phyloP scores from a whole-genome alignment of 345 rosid species.

The Eucalyptus cladocalyx region DNA sequence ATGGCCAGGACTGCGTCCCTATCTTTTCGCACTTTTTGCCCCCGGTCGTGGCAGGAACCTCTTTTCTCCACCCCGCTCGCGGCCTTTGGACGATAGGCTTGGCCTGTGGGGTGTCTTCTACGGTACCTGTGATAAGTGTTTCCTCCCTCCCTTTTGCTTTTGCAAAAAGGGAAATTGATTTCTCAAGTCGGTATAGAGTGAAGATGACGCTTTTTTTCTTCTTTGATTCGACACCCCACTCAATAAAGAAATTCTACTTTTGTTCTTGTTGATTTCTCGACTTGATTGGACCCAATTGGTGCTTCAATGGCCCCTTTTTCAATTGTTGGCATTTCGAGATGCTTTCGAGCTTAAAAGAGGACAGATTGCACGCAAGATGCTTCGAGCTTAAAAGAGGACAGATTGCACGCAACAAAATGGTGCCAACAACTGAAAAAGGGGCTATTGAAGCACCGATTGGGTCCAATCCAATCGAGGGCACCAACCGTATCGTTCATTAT shows the following conservation, averaged over 20 bases:
- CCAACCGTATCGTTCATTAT: background rate
- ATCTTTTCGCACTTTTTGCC: background rate
- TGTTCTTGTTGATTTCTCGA: background rate
- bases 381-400: too few species aligned
- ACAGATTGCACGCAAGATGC: too few species aligned
- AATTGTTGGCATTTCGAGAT: too few species aligned
- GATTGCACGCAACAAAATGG: too few species aligned
- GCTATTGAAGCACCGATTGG: background rate
- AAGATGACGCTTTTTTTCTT: background rate
- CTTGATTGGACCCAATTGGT: background rate
- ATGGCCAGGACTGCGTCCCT: background rate
- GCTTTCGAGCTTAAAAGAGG: too few species aligned
- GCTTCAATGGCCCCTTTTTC: background rate
- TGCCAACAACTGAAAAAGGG: background rate
- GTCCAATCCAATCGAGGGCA: background rate
- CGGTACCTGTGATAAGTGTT: background rate
- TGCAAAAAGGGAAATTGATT: background rate
- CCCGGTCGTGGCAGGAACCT: background rate
- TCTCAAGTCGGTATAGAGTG: background rate
- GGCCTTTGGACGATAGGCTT: background rate
- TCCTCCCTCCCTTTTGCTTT: background rate
- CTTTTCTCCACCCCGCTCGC: background rate
- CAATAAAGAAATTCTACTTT: background rate
- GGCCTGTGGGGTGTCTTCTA: background rate
- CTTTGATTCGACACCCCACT: background rate